A percentile compares a stretch with the other conserved stretches of the same genome.
These are phyloP conservation scores for Lactarius indigo DNA, from an alignment of 768 basidiomycete species.

Conservation along the genomic window DNA sequence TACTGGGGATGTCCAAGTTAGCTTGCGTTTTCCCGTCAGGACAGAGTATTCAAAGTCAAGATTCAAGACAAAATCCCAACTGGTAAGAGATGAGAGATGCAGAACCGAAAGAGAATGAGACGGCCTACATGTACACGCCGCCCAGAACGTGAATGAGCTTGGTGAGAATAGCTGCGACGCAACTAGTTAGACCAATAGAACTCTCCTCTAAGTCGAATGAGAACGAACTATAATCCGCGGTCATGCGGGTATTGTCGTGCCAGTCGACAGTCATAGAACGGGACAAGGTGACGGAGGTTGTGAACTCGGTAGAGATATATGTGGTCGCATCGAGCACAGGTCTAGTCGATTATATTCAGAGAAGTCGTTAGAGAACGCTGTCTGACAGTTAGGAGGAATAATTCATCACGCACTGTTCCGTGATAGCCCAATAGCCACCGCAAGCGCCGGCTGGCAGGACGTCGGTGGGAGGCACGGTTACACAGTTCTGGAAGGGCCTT, in stretches of 20 bases:
- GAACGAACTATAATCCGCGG: background rate
- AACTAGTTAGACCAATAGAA: background rate
- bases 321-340: background rate
- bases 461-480: background rate
- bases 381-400: background rate
- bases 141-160: slow-evolving; percentile 8
- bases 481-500: background rate
- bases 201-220: background rate
- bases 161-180: background rate
- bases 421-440: background rate
- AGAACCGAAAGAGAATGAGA: background rate
- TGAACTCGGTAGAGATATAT: background rate
- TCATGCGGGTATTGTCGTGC: background rate
- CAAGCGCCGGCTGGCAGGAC: background rate
- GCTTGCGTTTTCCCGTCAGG: slow-evolving; percentile 2
- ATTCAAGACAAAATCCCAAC: slow-evolving; percentile 18
- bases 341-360: background rate
- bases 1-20: background rate
- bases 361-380: background rate
- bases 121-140: slow-evolving; percentile 18
- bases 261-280: background rate
- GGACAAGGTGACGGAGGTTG: background rate
- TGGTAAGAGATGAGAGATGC: background rate
- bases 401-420: background rate
- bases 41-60: slow-evolving; percentile 10